Evolutionary conservation across 2,329 filamentous ascomycete species (phyloP).

Genomic region (Trichoderma sp.): DNA sequence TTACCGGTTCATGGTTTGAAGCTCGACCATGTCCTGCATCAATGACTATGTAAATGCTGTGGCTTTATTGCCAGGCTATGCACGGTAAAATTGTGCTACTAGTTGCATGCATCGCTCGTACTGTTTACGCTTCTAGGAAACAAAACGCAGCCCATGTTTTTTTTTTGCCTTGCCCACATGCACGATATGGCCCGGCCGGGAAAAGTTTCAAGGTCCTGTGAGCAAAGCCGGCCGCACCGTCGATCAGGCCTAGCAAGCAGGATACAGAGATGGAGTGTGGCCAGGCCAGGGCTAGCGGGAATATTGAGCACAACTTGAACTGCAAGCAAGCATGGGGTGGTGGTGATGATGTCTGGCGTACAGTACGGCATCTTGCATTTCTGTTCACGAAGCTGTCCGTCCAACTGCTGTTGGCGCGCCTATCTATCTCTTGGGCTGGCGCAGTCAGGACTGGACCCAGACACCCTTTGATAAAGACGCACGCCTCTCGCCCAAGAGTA

Average conservation of each 20-base stretch:
- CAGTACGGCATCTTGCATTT: constrained; percentile 2
- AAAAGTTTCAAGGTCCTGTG: not conserved
- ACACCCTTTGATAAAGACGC: not conserved
- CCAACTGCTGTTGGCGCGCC: not conserved
- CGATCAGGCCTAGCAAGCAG: not conserved
- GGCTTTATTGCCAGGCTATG: not conserved
- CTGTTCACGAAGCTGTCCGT: not conserved
- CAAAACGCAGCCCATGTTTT: not conserved
- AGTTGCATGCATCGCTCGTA: not conserved
- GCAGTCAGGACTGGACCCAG: not conserved
- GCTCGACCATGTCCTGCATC: not conserved
- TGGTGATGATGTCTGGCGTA: not conserved
- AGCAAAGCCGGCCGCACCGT: not conserved
- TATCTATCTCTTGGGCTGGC: not conserved
- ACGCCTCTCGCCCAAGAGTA: not conserved
- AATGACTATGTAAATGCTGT: not conserved
- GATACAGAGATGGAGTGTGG: not conserved
- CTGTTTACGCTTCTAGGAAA: not conserved
- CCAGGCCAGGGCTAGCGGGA: not conserved
- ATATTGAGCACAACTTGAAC: not conserved
- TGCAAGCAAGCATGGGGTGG: not conserved
- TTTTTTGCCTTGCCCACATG: not conserved
- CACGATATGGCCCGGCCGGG: not conserved
- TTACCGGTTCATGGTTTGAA: not conserved
- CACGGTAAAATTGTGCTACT: not conserved